A percentile compares a stretch with the other conserved stretches of the same genome.
phyloP scores from a whole-genome alignment of 345 rosid species.

The Geranium rotundifolium region DNA sequence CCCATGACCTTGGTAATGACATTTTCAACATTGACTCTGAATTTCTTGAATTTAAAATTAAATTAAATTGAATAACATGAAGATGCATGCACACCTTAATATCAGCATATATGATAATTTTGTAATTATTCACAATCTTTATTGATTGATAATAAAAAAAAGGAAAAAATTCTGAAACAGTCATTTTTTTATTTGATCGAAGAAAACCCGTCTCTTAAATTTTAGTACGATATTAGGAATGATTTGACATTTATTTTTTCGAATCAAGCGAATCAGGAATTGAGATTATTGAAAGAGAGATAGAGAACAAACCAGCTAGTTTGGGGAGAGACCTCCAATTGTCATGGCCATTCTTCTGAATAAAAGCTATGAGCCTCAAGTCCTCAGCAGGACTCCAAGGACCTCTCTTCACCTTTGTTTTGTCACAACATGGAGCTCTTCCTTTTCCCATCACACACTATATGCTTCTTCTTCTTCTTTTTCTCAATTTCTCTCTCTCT shows the following conservation, averaged over 20 bases:
- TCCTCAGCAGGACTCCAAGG: conserved; percentile 95
- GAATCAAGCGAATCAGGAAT: neutral
- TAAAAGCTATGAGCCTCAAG: conserved; percentile 59
- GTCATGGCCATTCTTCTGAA: conserved; percentile 74
- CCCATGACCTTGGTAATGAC: no score
- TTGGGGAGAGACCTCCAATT: conserved; percentile 95
- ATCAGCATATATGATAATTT: no score
- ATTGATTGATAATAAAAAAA: no score
- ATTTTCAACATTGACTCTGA: no score
- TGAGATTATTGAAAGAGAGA: neutral
- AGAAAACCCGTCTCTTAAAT: no score
- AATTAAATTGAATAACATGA: no score
- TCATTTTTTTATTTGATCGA: no score
- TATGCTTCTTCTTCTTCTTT: neutral
- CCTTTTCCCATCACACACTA: conserved; percentile 52
- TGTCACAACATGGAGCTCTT: conserved; percentile 88
- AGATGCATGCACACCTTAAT: no score
- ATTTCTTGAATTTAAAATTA: no score
- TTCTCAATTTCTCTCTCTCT: neutral
- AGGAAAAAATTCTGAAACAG: no score
- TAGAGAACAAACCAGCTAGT: conserved; percentile 50
- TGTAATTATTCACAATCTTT: no score
- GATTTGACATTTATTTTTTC: neutral
- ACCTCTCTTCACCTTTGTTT: conserved; percentile 78
- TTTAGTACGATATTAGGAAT: no score